Conservation (phyloP, 148 eudicot species). For the Amaranthus palmeri region DNA sequence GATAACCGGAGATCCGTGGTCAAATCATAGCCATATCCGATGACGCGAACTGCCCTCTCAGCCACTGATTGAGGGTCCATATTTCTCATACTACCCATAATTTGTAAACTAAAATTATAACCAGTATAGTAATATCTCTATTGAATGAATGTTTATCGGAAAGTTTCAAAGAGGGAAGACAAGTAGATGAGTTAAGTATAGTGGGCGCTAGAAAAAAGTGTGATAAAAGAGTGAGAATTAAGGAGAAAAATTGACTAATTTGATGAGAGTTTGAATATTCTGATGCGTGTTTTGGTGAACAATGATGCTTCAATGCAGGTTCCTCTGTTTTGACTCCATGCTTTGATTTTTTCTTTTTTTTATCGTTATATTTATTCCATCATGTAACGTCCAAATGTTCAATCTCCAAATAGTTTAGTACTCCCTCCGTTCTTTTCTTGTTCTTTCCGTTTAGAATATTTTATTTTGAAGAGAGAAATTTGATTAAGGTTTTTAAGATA, state of each 20-base stretch:
- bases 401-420: too few relatives aligned
- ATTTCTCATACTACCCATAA: constrained; percentile 24
- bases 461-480: too few relatives aligned
- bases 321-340: constrained; percentile 13
- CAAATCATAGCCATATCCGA: constrained; percentile 78
- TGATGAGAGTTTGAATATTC: constrained; percentile 1
- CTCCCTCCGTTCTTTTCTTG: too few relatives aligned
- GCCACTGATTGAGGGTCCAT: constrained; percentile 76
- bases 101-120: background rate
- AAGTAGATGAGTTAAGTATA: background rate
- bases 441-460: too few relatives aligned
- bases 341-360: background rate
- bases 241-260: background rate
- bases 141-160: too few relatives aligned
- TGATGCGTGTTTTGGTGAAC: constrained; percentile 7
- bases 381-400: too few relatives aligned
- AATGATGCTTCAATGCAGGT: constrained; percentile 7
- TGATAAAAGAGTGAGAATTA: background rate
- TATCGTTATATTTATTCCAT: too few relatives aligned
- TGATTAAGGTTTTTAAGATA: too few relatives aligned
- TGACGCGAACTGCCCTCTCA: constrained; percentile 73
- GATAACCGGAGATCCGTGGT: constrained; percentile 58
- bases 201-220: background rate
- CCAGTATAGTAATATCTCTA: too few relatives aligned
- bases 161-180: too few relatives aligned